phyloP scores from a whole-genome alignment of 2,329 filamentous ascomycete genomes.

The Teratosphaeria zuluensis region DNA sequence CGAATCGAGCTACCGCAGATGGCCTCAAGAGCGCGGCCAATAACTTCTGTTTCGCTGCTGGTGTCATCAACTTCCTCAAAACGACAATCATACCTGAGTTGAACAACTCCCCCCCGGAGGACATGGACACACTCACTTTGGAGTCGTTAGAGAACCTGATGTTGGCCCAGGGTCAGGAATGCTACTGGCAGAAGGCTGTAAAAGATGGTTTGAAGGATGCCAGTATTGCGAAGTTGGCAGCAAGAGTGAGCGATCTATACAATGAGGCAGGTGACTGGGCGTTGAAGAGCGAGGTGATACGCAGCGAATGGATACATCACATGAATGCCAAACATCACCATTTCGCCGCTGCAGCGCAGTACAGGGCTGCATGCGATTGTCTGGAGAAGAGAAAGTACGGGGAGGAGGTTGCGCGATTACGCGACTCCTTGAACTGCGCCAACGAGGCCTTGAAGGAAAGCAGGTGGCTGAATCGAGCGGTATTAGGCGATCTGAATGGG shows the following conservation, averaged over 20 bases:
- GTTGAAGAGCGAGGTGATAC: constrained; percentile 79
- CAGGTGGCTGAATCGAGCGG: constrained; percentile 69
- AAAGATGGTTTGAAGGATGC: constrained; percentile 89
- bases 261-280: constrained; percentile 73
- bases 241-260: constrained; percentile 85
- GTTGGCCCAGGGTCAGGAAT: constrained; percentile 90
- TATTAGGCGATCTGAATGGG: constrained; percentile 71
- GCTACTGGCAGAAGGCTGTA: constrained; percentile 95
- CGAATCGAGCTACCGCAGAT: constrained; percentile 67
- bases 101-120: constrained; percentile 75
- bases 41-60: constrained; percentile 81
- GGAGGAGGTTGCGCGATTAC: constrained; percentile 81
- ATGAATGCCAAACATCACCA: constrained; percentile 96
- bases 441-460: constrained; percentile 80
- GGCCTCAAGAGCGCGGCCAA: constrained; percentile 81
- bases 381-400: constrained; percentile 91
- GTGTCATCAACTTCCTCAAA: constrained; percentile 71
- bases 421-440: constrained; percentile 72
- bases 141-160: constrained; percentile 75
- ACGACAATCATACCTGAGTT: constrained; percentile 70
- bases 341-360: constrained; percentile 92
- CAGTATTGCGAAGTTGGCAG: constrained; percentile 82
- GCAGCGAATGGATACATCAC: constrained; percentile 94
- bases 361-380: constrained; percentile 79
- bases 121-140: constrained; percentile 85